Evolutionary conservation across 2,329 filamentous ascomycete genomes (phyloP), one percentile per base, ranked within the genome.

Genomic region (Cercospora sojina): DNA sequence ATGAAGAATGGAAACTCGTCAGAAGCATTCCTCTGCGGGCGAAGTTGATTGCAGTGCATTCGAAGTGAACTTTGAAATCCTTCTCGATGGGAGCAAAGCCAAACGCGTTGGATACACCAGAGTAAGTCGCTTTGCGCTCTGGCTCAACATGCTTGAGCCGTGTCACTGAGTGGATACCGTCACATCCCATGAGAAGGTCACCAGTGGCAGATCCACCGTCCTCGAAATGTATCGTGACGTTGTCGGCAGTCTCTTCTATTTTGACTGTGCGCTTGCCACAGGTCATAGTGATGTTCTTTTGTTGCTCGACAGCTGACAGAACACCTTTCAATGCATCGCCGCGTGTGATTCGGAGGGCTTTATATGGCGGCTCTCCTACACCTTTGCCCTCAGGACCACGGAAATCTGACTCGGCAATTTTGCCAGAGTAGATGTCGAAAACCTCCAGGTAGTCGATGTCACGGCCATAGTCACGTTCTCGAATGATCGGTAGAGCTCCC

Each of bases 81-180:
- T 70, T 73, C 25, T 76, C 73, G 12, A 80, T 75, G n/a, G 76
- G 74, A 2, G 80, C 76, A 65, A 82, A 82, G 29, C 80, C 80
- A 64, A 82, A 82, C 3, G 80, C 80, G 64, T 82, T 82, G 67
- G 79, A 80, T n/a, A 81, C 79, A 12, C 80, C 80, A 0, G 78
- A 79, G 72, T 82, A 82, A 23, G 76, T 74, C 29, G 75, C 76
- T 66, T 77, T 81, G 27, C 80, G 78, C 38, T 76, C 75, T 8
- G 80, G 80, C 69, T 82, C 80, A 62, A 82, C 79, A 68, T 82
- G 80, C 66, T 77, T 79, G 62, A 81, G 75, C 10, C 80, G 76
- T 3, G 80, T 77, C 57, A 79, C 77, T 53, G 77, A 79, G 73
- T 76, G 77, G 13, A 82, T 80, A 23, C 78, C 77, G 18, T 77